Percentiles rank a stretch among this genome's conserved stretches.
These are phyloP conservation scores for Saccharomyces eubayanus DNA, from an alignment of 805 yeast species.

Conservation along the genomic window DNA sequence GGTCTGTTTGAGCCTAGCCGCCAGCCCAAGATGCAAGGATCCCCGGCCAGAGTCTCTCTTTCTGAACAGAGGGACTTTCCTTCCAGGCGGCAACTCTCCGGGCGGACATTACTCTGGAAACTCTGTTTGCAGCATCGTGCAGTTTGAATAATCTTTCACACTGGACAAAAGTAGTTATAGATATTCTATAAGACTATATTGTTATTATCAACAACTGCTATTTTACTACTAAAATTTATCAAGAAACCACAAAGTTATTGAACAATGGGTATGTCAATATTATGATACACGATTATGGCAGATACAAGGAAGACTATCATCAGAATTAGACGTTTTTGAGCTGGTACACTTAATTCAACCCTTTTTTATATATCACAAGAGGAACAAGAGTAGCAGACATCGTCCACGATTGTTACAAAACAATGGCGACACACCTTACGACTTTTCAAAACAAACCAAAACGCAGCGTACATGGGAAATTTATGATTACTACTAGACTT, in stretches of 20 bases:
- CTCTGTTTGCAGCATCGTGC: background rate
- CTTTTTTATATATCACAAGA: background rate
- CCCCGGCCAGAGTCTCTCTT: background rate
- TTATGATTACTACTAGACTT: too few relatives aligned
- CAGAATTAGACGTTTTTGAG: background rate
- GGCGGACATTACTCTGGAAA: background rate
- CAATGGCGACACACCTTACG: too few relatives aligned
- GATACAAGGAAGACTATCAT: background rate
- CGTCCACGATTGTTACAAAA: too few relatives aligned
- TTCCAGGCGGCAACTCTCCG: background rate
- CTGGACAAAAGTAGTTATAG: background rate
- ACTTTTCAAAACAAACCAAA: too few relatives aligned
- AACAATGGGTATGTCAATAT: conserved; percentile 31
- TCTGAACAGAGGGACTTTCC: background rate
- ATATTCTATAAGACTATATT: background rate
- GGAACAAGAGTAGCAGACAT: background rate
- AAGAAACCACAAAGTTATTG: conserved; percentile 28
- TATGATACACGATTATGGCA: background rate
- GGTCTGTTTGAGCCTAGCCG: background rate
- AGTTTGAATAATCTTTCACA: background rate
- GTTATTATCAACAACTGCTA: background rate
- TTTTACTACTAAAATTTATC: background rate
- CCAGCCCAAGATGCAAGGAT: background rate
- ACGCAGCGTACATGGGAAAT: too few relatives aligned
- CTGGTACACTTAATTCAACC: background rate